Percentiles rank a stretch among this genome's conserved stretches.
These are phyloP conservation scores for Starmerella sp. DNA, from an alignment of 805 yeast species.

Conservation along the genomic window DNA sequence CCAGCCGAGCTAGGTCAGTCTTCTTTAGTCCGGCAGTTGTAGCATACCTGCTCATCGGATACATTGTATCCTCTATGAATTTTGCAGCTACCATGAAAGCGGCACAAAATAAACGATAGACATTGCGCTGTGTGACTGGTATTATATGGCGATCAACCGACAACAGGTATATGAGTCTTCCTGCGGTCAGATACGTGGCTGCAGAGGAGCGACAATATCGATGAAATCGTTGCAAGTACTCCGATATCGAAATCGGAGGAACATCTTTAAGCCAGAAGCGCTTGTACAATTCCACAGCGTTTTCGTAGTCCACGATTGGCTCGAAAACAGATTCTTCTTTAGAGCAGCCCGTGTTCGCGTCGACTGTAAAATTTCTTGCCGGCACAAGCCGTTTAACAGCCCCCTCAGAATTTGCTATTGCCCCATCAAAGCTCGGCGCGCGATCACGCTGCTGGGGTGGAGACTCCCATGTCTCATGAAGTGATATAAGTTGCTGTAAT, in stretches of 20 bases:
- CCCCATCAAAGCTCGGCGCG: slow-evolving; percentile 16
- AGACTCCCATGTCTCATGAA: slow-evolving; percentile 16
- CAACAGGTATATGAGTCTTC: slow-evolving; percentile 28
- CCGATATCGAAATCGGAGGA: slow-evolving; percentile 25
- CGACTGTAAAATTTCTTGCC: background rate
- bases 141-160: slow-evolving; percentile 26
- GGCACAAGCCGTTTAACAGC: background rate
- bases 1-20: slow-evolving; percentile 38
- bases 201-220: slow-evolving; percentile 33
- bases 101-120: slow-evolving; percentile 38
- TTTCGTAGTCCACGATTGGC: slow-evolving; percentile 2
- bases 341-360: background rate
- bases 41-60: slow-evolving; percentile 38
- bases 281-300: slow-evolving; percentile 13
- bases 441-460: slow-evolving; percentile 1
- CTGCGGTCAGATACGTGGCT: slow-evolving; percentile 32
- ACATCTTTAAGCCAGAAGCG: slow-evolving; percentile 23
- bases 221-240: slow-evolving; percentile 30
- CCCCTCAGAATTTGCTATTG: background rate
- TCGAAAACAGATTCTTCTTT: background rate
- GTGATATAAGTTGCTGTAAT: slow-evolving; percentile 16
- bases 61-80: slow-evolving; percentile 38
- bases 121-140: slow-evolving; percentile 31
- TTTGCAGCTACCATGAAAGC: slow-evolving; percentile 38
- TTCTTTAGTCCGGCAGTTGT: slow-evolving; percentile 38